Evolutionary conservation across 176 grass and related monocot genomes (phyloP).

Genomic region (Dactylis glomerata): DNA sequence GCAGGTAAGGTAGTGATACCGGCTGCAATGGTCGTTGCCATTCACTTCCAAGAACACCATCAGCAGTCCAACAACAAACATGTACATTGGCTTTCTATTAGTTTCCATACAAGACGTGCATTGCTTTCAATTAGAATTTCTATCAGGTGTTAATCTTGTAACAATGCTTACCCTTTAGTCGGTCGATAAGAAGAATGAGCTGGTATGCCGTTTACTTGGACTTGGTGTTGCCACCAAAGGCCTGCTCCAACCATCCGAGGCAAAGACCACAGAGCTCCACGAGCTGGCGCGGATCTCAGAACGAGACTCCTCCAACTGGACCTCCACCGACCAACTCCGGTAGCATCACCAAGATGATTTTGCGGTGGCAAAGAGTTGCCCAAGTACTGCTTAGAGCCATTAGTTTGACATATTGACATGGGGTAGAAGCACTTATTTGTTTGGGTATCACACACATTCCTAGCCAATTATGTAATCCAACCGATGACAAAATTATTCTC

Average conservation of each 20-base stretch:
- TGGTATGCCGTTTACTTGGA: background rate
- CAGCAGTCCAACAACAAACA: conserved; percentile 45
- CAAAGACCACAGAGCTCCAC: too few species aligned
- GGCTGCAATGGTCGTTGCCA: conserved; percentile 60
- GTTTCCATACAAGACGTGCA: background rate
- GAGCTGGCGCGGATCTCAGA: too few species aligned
- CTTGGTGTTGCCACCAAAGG: conserved; percentile 9
- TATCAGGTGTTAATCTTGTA: background rate
- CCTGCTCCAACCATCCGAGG: conserved; percentile 44
- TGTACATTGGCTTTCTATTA: conserved; percentile 19
- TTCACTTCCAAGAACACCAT: conserved; percentile 53
- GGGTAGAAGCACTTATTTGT: too few species aligned
- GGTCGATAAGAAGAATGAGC: background rate
- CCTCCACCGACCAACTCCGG: too few species aligned
- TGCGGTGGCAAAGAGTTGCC: too few species aligned
- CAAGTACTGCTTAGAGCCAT: too few species aligned
- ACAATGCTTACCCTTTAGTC: conserved; percentile 43
- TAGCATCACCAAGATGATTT: too few species aligned
- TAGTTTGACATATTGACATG: too few species aligned
- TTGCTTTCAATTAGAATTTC: background rate
- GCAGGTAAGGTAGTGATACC: conserved; percentile 74
- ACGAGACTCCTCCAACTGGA: too few species aligned
- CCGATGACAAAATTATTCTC: too few species aligned
- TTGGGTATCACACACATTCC: too few species aligned
- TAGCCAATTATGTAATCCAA: too few species aligned